A percentile compares a stretch with the other conserved stretches of the same genome.
Conservation (phyloP, 2,329 filamentous ascomycete genomes). For the Ophiostoma fasciatum region DNA sequence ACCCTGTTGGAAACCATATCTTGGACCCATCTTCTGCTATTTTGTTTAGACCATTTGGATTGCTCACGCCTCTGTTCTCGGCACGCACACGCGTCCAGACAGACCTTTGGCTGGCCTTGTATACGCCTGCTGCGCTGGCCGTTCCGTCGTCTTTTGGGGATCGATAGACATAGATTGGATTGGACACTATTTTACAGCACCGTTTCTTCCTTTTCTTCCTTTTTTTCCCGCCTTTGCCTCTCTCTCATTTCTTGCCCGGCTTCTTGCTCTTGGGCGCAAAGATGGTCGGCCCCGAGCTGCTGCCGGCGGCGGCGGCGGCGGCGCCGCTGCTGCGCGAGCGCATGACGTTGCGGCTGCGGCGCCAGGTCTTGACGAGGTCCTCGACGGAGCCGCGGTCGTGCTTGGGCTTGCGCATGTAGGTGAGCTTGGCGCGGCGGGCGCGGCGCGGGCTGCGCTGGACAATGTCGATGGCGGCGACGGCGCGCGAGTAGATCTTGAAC, state of each 20-base stretch:
- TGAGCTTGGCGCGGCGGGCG: slow-evolving; percentile 73
- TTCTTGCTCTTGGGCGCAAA: slow-evolving; percentile 3
- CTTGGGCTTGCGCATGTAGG: slow-evolving; percentile 77
- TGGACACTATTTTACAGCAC: too few relatives aligned
- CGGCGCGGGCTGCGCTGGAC: slow-evolving; percentile 76
- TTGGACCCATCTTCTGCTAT: too few relatives aligned
- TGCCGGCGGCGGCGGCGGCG: slow-evolving; percentile 6
- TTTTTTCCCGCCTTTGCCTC: not conserved
- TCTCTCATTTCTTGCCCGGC: not conserved
- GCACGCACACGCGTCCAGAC: too few relatives aligned
- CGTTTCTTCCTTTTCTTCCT: not conserved
- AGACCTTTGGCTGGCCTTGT: too few relatives aligned
- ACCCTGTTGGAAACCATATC: too few relatives aligned
- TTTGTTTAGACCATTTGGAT: too few relatives aligned
- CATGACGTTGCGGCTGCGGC: slow-evolving; percentile 24
- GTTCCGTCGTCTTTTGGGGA: too few relatives aligned
- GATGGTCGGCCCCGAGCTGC: slow-evolving; percentile 1
- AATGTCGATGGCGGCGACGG: slow-evolving; percentile 82
- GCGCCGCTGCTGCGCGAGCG: slow-evolving; percentile 13
- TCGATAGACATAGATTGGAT: too few relatives aligned
- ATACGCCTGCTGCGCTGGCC: too few relatives aligned
- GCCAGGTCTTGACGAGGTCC: slow-evolving; percentile 54
- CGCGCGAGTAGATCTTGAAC: slow-evolving; percentile 88
- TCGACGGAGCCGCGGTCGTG: slow-evolving; percentile 83
- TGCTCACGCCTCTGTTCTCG: too few relatives aligned